Evolutionary conservation across 2,329 filamentous ascomycete species (phyloP), one percentile per base, ranked within the genome.

Genomic region (Stagonosporopsis chrysanthemi): DNA sequence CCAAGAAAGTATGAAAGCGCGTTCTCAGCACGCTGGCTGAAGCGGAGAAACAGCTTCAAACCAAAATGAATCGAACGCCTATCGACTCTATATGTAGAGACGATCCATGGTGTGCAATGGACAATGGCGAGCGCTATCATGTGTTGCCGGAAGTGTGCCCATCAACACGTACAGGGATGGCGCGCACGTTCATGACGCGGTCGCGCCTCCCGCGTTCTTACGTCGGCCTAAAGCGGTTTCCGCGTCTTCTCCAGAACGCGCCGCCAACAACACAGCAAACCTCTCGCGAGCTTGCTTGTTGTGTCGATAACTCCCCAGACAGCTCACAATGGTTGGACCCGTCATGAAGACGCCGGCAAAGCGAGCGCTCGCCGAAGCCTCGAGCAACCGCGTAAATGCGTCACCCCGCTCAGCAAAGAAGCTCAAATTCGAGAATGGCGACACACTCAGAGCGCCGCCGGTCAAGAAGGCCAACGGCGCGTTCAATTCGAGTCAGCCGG

Each of bases 391-490:
- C 57, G 73, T 73, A 35, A 82, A 82, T 61, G 61, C 69, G 36
- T 75, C 78, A 56, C 80, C 80, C 64, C 79, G 72, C 63, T 76
- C 87, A 1, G 79, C 85, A 48, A 98, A 98, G 83, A 96, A 95
- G 79, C 85, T 91, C 62, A 96, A 91, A 78, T 83, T 96, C 58
- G 91, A 95, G 56, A 75, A 77, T 53, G 80, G 84, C 24, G 84
- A 83, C 15, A 79, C 82, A 12, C 80, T 82, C 29, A 83, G 83
- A 55, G 83, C 90, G 52, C 84, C 86, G 52, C 88, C 88, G 3
- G 85, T 89, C 65, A 85, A 84, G 72, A 82, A 80, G n/a, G 81
- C 79, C 11, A 84, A 85, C 64, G 85, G 84, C 62, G 88, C 87
- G 6, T 73, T 75, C 52, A 65, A 71, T 74, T 87, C 57, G 83